Percentiles rank a stretch among this genome's conserved stretches.
Conservation (phyloP, 1,284 basidiomycete genomes). For the Athelia psychrophila region DNA sequence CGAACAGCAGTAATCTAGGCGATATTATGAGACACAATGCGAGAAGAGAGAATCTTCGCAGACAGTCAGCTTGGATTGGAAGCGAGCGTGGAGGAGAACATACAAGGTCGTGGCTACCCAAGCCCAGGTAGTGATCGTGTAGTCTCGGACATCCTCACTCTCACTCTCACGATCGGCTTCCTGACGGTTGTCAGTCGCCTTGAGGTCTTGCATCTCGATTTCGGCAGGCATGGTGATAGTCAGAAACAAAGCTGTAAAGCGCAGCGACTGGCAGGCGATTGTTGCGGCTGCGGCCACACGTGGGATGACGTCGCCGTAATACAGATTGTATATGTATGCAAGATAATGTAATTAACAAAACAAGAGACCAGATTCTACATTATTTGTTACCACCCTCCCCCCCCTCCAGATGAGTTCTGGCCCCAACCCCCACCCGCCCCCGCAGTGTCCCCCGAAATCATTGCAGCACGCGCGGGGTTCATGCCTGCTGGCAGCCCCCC, state of each 20-base stretch:
- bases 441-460: slow-evolving; percentile 45
- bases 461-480: slow-evolving; percentile 61
- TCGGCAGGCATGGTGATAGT: neutral
- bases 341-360: slow-evolving; percentile 1
- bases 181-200: slow-evolving; percentile 4
- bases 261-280: neutral
- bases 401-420: slow-evolving; percentile 17
- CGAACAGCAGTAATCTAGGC: slow-evolving; percentile 61
- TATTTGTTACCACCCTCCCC: slow-evolving; percentile 26
- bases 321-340: neutral
- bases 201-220: slow-evolving; percentile 31
- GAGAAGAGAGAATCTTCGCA: slow-evolving; percentile 37
- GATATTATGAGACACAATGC: slow-evolving; percentile 48
- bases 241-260: neutral
- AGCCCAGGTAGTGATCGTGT: slow-evolving; percentile 40
- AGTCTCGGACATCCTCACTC: slow-evolving; percentile 15
- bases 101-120: slow-evolving; percentile 43
- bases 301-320: too few species aligned
- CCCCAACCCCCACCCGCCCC: slow-evolving; percentile 37
- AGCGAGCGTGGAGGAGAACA: slow-evolving; percentile 16
- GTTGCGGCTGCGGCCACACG: neutral
- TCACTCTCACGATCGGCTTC: slow-evolving; percentile 1
- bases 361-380: slow-evolving; percentile 9
- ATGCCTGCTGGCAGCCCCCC: slow-evolving; percentile 47
- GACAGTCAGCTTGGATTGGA: slow-evolving; percentile 4